Evolutionary conservation across 441 rosid species (phyloP).

Genomic region (Geranium incanum): DNA sequence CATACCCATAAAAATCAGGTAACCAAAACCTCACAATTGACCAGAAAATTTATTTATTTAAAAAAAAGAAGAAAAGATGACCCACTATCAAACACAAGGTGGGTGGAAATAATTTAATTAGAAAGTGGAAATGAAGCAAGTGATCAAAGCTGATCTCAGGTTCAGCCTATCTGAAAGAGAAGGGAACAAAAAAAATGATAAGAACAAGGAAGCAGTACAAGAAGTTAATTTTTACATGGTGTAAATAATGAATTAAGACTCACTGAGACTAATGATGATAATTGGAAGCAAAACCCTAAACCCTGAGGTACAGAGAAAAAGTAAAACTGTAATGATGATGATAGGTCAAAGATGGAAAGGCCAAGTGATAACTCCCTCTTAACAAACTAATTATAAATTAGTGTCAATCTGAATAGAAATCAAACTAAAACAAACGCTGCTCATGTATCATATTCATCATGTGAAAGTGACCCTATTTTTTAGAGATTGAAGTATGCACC

Average conservation of each 20-base stretch:
- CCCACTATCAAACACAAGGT: not conserved
- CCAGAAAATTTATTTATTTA: too few relatives aligned
- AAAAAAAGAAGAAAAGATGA: too few relatives aligned
- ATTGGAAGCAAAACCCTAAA: too few relatives aligned
- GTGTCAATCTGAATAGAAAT: not conserved
- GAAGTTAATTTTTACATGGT: not conserved
- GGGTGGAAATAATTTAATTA: not conserved
- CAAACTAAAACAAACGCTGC: not conserved
- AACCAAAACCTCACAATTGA: constrained; percentile 12
- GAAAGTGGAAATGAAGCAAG: not conserved
- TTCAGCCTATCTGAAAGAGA: not conserved
- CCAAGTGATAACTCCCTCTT: too few relatives aligned
- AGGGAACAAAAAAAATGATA: not conserved
- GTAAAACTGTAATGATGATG: not conserved
- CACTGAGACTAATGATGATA: not conserved
- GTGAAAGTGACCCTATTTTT: not conserved
- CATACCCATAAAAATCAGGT: not conserved
- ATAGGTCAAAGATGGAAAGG: not conserved
- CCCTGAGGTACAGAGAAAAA: too few relatives aligned
- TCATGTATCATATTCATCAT: not conserved
- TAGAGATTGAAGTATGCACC: not conserved
- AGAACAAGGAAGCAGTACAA: not conserved
- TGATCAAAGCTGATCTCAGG: not conserved
- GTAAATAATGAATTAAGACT: not conserved
- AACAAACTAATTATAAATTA: not conserved